A percentile compares a stretch with the other conserved stretches of the same genome.
These are phyloP conservation scores for Phytopythium boreale DNA, from an alignment of 352 stramenopile genomes.

Conservation along the genomic window DNA sequence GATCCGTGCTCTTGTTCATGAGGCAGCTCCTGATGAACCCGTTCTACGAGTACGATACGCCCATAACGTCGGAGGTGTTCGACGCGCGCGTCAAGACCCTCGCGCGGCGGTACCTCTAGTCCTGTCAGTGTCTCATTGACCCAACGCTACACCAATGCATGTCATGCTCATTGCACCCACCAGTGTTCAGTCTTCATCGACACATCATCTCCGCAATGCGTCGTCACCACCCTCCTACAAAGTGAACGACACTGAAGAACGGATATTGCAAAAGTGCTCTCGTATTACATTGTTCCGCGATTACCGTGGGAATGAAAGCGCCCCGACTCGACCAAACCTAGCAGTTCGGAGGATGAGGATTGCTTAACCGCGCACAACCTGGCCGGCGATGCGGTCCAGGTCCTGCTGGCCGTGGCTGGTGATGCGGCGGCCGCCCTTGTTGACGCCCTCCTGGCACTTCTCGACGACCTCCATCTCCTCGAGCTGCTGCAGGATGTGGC, in stretches of 20 bases:
- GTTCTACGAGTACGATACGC: constrained; percentile 95
- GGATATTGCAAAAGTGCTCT: constrained; percentile 11
- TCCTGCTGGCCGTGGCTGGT: constrained; percentile 98
- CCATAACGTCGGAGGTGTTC: constrained; percentile 92
- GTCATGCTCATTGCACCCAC: too few species aligned
- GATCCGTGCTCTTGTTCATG: constrained; percentile 7
- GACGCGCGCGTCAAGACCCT: constrained; percentile 89
- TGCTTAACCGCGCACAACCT: constrained; percentile 86
- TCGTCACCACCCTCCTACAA: neutral
- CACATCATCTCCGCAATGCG: too few species aligned
- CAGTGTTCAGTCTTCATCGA: too few species aligned
- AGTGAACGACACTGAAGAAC: too few species aligned
- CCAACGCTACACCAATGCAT: neutral
- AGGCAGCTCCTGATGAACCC: constrained; percentile 93
- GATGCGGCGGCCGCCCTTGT: constrained; percentile 94
- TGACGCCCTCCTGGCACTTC: constrained; percentile 88
- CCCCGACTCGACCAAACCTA: neutral
- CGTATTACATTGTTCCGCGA: constrained; percentile 7
- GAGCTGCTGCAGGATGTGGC: constrained; percentile 96
- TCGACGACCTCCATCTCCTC: constrained; percentile 99
- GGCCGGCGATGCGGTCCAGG: constrained; percentile 97
- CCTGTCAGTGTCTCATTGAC: neutral
- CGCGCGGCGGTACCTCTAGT: constrained; percentile 83
- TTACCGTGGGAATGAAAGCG: constrained; percentile 3
- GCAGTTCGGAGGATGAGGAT: neutral